Percentiles rank a stretch among this genome's conserved stretches.
Evolutionary conservation across 257 asterid species (phyloP).

Genomic region (Jacaranda copaia): DNA sequence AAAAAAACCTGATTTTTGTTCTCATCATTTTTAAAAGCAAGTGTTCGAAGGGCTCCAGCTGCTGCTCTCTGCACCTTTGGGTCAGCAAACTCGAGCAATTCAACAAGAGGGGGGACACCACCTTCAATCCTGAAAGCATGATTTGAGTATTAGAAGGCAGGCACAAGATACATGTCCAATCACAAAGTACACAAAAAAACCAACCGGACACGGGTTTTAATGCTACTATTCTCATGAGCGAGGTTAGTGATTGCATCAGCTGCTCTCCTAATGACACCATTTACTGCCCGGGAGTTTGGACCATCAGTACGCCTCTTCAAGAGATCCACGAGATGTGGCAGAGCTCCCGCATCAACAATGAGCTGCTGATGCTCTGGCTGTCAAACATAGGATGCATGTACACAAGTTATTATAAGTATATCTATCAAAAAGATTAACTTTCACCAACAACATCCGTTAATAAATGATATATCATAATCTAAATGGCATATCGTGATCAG

Average conservation of each 20-base stretch:
- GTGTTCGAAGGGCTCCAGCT: conserved; percentile 97
- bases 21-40: conserved; percentile 96
- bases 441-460: conserved; percentile 11
- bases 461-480: neutral
- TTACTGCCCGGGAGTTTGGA: conserved; percentile 78
- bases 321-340: conserved; percentile 88
- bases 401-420: conserved; percentile 13
- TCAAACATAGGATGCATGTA: conserved; percentile 32
- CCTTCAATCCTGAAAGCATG: conserved; percentile 78
- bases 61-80: conserved; percentile 99
- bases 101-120: conserved; percentile 98
- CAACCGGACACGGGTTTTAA: conserved; percentile 93
- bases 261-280: conserved; percentile 89
- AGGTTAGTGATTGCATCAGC: conserved; percentile 98
- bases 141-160: conserved; percentile 17
- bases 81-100: conserved; percentile 87
- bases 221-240: conserved; percentile 96
- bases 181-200: conserved; percentile 30
- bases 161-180: conserved; percentile 1
- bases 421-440: neutral
- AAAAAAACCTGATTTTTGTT: conserved; percentile 85
- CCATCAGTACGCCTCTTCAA: conserved; percentile 70
- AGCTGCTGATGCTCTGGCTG: conserved; percentile 99
- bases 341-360: conserved; percentile 97
- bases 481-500: neutral